A percentile compares a stretch with the other conserved stretches of the same genome.
Evolutionary conservation across 768 basidiomycete species (phyloP).

Genomic region (Naganishia vaughanmartiniae): DNA sequence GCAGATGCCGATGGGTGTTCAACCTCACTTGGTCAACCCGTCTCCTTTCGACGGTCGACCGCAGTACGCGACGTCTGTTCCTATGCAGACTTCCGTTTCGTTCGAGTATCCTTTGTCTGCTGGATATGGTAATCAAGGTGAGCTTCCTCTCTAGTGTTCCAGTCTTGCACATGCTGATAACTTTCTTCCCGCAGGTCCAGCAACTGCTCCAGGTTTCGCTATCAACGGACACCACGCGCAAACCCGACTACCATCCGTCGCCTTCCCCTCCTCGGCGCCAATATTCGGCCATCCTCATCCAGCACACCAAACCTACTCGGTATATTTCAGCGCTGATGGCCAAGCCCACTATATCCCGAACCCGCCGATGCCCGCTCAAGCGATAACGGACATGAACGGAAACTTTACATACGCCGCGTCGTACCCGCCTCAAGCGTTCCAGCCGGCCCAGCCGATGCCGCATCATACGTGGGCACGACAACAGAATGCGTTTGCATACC

Average conservation of each 20-base stretch:
- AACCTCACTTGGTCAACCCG: not conserved
- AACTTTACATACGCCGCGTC: slow-evolving; percentile 11
- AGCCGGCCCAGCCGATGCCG: slow-evolving; percentile 8
- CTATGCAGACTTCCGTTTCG: not conserved
- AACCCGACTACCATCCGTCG: not conserved
- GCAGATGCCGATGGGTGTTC: not conserved
- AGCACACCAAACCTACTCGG: slow-evolving; percentile 6
- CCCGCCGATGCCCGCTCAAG: not conserved
- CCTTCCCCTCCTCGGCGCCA: not conserved
- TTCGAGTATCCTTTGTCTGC: slow-evolving; percentile 10
- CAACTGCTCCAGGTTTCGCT: not conserved
- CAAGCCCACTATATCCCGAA: slow-evolving; percentile 17
- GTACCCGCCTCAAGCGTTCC: slow-evolving; percentile 18
- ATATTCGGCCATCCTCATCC: not conserved
- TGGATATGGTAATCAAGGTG: not conserved
- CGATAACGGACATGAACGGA: slow-evolving; percentile 18
- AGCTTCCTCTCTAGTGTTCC: not conserved
- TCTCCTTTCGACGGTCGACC: not conserved
- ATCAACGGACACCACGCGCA: slow-evolving; percentile 8
- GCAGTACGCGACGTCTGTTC: not conserved
- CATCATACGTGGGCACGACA: slow-evolving; percentile 21
- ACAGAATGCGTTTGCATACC: slow-evolving; percentile 28
- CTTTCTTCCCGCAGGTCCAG: not conserved
- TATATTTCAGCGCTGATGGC: slow-evolving; percentile 8
- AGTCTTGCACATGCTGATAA: not conserved